Base-by-base conservation (phyloP, 371 early-diverging fungal species). In the Saksenaea oblongispora region DNA sequence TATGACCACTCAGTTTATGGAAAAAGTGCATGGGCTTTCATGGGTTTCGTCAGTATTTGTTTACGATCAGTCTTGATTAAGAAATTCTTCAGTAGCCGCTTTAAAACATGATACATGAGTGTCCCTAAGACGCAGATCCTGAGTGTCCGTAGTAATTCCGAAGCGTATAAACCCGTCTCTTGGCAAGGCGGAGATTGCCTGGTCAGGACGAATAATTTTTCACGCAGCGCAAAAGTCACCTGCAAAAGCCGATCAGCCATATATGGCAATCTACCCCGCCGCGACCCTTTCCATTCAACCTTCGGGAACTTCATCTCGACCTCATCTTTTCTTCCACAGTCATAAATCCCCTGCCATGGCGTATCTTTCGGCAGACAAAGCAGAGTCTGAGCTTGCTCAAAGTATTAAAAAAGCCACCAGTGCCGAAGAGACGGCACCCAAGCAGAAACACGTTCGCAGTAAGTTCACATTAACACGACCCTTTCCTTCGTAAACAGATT, bases 371-470 rank as follows among this genome's bases (percentile, higher is more conserved):
- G 75, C 80, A 47, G 87, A 84, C 61, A 95, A 92, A 82, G 88
- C 91, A 51, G 98, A 98, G 74, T 71, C 89, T 51, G 95, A 95
- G 59, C 87, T 98, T 35, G 84, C 93, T 59, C 83, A 82, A 36
- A 89, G 92, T 72, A 93, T 97, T 61, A 93, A 90, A 69, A 98
- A 98, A 80, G 97, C 97, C 14, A 91, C 93, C 14, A 89, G 87
- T 55, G 64, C 82, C 27, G 97, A 96, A 54, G 98, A 98, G 75
- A 87, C 91, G 13, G 93, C 98, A 13, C 98, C 98, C 61, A 98
- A 98, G 77, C 97, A 96, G 72, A 98, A 98, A 80, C 98, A 98
- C 76, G 98, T 97, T 53, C 77, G 93, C 80, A 89, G 90, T 89
- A 87, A 69, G 86, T 75, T 56, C 2, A 22, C 15, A 22, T 17